phyloP scores from a whole-genome alignment of 805 yeast genomes.

The Tetrapisispora phaffii region DNA sequence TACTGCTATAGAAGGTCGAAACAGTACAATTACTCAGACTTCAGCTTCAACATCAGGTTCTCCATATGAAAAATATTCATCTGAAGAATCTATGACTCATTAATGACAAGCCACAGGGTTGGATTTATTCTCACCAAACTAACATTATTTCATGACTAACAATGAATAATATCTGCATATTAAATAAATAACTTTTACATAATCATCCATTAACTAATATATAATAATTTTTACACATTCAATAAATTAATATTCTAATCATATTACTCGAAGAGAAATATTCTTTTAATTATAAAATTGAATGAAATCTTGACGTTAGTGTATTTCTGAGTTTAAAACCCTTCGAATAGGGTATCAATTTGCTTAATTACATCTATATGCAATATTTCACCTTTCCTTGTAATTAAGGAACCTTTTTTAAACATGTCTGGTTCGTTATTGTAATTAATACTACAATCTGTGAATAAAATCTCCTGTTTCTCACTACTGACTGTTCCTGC shows the following conservation, averaged over 20 bases:
- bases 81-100: neutral
- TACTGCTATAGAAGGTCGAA: neutral
- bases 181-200: neutral
- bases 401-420: conserved; percentile 60
- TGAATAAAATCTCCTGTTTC: conserved; percentile 79
- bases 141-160: neutral
- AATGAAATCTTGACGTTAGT: no score
- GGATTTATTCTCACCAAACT: neutral
- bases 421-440: conserved; percentile 83
- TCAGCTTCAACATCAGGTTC: neutral
- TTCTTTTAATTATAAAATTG: no score
- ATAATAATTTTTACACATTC: no score
- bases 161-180: neutral
- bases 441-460: conserved; percentile 74
- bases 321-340: conserved; percentile 14
- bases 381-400: conserved; percentile 44
- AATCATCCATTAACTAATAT: neutral
- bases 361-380: conserved; percentile 34
- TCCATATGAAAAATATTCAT: neutral
- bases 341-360: conserved; percentile 31
- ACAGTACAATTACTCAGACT: neutral
- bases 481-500: conserved; percentile 74
- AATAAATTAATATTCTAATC: no score
- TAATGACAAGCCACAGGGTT: neutral
- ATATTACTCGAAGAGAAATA: no score